phyloP scores from a whole-genome alignment of 2,329 filamentous ascomycete species.

The Aspergillus bombycis region DNA sequence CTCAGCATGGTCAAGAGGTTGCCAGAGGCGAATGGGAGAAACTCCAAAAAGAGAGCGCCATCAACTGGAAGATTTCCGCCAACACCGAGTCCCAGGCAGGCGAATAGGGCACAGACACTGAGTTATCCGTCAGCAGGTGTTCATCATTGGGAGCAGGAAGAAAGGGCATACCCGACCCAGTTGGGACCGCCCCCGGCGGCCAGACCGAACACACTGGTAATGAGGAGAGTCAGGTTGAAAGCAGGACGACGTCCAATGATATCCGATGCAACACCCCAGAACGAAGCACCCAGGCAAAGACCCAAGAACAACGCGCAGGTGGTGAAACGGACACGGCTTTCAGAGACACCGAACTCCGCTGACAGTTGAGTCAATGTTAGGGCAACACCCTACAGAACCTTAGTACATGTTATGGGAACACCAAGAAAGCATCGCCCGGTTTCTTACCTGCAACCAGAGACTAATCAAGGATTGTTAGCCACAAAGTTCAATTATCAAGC shows the following conservation, averaged over 20 bases:
- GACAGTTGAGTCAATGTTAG: slow-evolving; percentile 75
- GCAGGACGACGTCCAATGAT: slow-evolving; percentile 76
- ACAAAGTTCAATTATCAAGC: not conserved
- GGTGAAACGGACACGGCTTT: slow-evolving; percentile 76
- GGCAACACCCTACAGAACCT: slow-evolving; percentile 65
- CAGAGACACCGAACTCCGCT: slow-evolving; percentile 70
- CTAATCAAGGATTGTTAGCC: slow-evolving; percentile 44
- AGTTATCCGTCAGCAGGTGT: not conserved
- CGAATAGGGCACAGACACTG: slow-evolving; percentile 62
- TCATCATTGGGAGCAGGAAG: not conserved
- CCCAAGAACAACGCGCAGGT: slow-evolving; percentile 77
- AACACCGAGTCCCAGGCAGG: slow-evolving; percentile 67
- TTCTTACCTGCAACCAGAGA: slow-evolving; percentile 69
- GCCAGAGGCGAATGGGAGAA: slow-evolving; percentile 74
- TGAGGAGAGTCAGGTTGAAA: slow-evolving; percentile 78
- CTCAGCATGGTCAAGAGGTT: slow-evolving; percentile 78
- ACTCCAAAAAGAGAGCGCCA: slow-evolving; percentile 81
- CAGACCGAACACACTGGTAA: slow-evolving; percentile 75
- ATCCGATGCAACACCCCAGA: slow-evolving; percentile 81
- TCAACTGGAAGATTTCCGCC: slow-evolving; percentile 80
- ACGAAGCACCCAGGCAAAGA: slow-evolving; percentile 74
- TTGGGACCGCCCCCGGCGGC: slow-evolving; percentile 67
- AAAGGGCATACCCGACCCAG: slow-evolving; percentile 58
- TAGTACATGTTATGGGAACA: slow-evolving; percentile 16
- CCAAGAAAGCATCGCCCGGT: slow-evolving; percentile 14